Base-by-base conservation (phyloP, 495 filamentous ascomycete species). In the Tetracladium setigerum region DNA sequence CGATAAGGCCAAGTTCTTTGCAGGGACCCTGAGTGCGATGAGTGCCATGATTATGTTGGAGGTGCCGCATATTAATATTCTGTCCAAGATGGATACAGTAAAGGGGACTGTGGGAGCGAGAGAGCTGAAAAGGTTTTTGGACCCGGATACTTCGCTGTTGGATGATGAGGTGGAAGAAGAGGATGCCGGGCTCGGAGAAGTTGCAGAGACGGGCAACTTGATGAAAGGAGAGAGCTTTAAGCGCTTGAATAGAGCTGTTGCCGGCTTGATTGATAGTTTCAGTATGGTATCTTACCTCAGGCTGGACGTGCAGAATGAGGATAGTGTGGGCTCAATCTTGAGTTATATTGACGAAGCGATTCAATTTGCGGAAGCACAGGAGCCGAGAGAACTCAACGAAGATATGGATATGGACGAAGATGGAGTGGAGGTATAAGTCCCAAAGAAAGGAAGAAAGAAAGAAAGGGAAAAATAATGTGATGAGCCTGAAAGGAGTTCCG, bases 41-140 rank as follows among this genome's bases (percentile, higher is more conserved):
- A 92, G 86, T 45, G 90, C 92, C 30, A 98, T 98, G 92, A 78
- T 96, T 52, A 89, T 96, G 88, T 74, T 98, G 37, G 92, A 95
- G 67, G 78, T 96, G 50, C 92, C 92, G 2, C 92, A 98, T 58
- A 70, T 98, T 57, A 96, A 96, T 59, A 81, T 96, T 45, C 72
- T 98, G 52, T 89, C 79, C 51, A 98, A 98, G 73, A 95, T 98
- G 90, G 92, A 96, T 61, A 79, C 96, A 42, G 77, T 96, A 45
- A 88, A 86, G 54, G 87, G 84, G 30, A 86, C 84, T 62, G 75
- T 96, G 4, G 72, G 82, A 1, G 83, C 84, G 56, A 81, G 81
- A 61, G 89, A 95, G 55, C 62, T 98, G 22, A 92, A 89, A 69
- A 71, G 85, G 1, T 98, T 94, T 57, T 66, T 90, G 40, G 84